Evolutionary conservation across 306 rosid species (phyloP).

Genomic region (Glycine tomentella): DNA sequence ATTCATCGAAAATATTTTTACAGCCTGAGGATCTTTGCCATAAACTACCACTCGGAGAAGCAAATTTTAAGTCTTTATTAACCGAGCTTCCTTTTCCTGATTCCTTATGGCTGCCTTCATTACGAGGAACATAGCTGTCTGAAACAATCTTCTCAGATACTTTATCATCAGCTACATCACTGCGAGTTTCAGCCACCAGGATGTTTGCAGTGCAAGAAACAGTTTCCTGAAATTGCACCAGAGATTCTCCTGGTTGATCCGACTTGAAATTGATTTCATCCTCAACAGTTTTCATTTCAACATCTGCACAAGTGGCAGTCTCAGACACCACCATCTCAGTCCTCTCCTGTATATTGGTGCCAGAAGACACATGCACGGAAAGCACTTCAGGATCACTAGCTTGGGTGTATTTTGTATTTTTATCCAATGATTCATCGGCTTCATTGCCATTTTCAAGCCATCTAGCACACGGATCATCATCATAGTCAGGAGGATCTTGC

Average conservation of each 20-base stretch:
- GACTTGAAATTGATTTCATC: constrained; percentile 47
- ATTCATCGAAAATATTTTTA: constrained; percentile 24
- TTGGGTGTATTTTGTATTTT: constrained; percentile 37
- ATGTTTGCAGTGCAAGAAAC: constrained; percentile 33
- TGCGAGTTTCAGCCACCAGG: constrained; percentile 30
- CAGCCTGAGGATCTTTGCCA: constrained; percentile 41
- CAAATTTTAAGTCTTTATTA: constrained; percentile 29
- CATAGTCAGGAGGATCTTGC: constrained; percentile 47
- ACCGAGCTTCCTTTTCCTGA: constrained; percentile 38
- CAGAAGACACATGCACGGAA: constrained; percentile 31
- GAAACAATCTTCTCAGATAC: constrained; percentile 43
- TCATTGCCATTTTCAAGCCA: constrained; percentile 62
- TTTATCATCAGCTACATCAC: constrained; percentile 33
- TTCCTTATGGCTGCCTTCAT: constrained; percentile 42
- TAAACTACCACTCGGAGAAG: constrained; percentile 35
- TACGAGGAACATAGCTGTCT: constrained; percentile 38
- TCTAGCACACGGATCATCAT: constrained; percentile 52
- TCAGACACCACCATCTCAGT: constrained; percentile 30
- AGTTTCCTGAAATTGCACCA: constrained; percentile 44
- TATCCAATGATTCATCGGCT: constrained; percentile 47
- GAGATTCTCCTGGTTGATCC: constrained; percentile 41
- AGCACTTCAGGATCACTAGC: constrained; percentile 38
- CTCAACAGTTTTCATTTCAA: constrained; percentile 46
- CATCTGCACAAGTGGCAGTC: constrained; percentile 44
- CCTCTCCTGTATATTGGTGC: constrained; percentile 45